Conservation (phyloP, 495 filamentous ascomycete genomes). For the Hyphodiscus hymeniophilus region DNA sequence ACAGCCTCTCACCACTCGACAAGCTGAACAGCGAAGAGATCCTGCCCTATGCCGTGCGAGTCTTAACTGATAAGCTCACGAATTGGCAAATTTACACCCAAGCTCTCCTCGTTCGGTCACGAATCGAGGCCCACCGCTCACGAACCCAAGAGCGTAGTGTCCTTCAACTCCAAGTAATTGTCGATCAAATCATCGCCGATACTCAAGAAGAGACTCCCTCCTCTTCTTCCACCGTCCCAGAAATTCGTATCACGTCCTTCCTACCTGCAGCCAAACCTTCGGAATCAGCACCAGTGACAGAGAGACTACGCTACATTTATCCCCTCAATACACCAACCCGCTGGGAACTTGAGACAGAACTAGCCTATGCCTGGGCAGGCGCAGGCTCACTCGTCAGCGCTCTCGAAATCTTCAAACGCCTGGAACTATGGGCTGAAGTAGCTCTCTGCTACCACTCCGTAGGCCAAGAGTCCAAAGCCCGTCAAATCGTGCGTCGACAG, state of each 20-base stretch:
- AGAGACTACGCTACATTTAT: constrained; percentile 77
- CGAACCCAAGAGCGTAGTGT: constrained; percentile 83
- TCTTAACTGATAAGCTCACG: constrained; percentile 78
- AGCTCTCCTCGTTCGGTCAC: constrained; percentile 75
- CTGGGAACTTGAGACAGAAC: constrained; percentile 90
- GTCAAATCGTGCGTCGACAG: constrained; percentile 61
- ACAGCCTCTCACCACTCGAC: constrained; percentile 70
- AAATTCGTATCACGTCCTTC: constrained; percentile 59
- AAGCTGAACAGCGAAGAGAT: constrained; percentile 88
- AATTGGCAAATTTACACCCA: constrained; percentile 99
- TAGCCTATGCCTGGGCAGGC: constrained; percentile 82
- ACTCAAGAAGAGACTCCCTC: constrained; percentile 35
- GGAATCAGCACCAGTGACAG: constrained; percentile 67
- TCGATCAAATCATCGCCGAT: constrained; percentile 91
- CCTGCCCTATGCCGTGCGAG: constrained; percentile 79
- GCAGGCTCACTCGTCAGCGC: constrained; percentile 83
- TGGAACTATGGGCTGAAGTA: constrained; percentile 93
- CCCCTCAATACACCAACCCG: constrained; percentile 72
- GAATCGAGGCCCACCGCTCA: constrained; percentile 79
- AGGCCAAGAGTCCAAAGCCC: constrained; percentile 67
- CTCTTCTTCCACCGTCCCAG: constrained; percentile 23
- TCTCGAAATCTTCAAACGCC: constrained; percentile 89
- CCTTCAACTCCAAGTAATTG: constrained; percentile 89
- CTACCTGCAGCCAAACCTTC: constrained; percentile 66
- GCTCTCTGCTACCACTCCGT: constrained; percentile 67